Base-by-base conservation (phyloP, 2,329 filamentous ascomycete species). In the Colletotrichum falcatum region DNA sequence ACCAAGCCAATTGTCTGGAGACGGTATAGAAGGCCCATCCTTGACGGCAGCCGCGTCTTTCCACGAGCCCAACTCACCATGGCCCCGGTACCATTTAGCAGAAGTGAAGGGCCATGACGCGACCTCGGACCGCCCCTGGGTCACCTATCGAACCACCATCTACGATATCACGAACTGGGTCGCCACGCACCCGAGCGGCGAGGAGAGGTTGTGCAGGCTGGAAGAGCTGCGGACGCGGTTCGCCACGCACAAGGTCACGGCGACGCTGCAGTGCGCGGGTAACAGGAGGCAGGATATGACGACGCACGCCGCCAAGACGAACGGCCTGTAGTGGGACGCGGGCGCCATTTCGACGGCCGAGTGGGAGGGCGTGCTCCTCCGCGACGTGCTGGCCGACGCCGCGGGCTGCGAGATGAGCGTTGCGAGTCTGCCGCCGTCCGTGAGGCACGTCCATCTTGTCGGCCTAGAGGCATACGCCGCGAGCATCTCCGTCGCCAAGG, bases 111-210 rank as follows among this genome's bases (percentile, higher is more conserved):
- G 77, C 56, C 81, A 82, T 59, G 79, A 78, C 0, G 74, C 77
- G 2, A 76, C 79, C 39, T 81, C 84, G 0, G 78, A 81, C 18
- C 76, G 77, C 8, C 83, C 83, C 33, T 87, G 85, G 85, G 81
- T 87, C 6, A 81, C 81, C 39, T 81, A 80, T 56, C 83, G 81
- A 14, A 81, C 78, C 46, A 79, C 81, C 23, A 83, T 87, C 9
- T 87, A 86, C 76, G 84, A 87, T 74, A 86, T 87, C 58, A 87
- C 85, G 9, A 83, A 86, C 42, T 87, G 84, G 82, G 77, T 87
- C 23, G 78, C 79, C 8, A 81, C 78, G 8, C 85, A 87, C 75
- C 85, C 85, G 2, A 85, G 85, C 14, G 85, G 85, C 33, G 83
- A 81, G 20, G 79, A 79, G 60, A 79, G 77, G 65, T 76, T 75